Percentiles rank a stretch among this genome's conserved stretches.
Conservation (phyloP, 1,284 basidiomycete genomes). For the Heterobasidion parviporum region DNA sequence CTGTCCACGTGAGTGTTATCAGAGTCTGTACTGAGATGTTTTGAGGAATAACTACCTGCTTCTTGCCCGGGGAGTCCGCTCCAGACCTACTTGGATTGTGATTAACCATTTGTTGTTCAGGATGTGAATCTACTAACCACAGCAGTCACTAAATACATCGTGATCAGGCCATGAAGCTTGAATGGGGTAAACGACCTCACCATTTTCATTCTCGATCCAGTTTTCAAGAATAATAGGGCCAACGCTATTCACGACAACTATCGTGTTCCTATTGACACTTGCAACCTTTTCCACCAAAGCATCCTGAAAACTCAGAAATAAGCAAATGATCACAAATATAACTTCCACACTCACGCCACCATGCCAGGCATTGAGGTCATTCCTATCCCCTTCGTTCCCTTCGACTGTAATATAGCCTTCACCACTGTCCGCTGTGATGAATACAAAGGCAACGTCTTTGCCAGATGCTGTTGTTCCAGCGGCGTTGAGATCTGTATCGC, state of each 20-base stretch:
- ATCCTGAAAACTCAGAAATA: constrained; percentile 28
- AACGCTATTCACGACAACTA: constrained; percentile 72
- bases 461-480: constrained; percentile 39
- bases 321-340: not conserved
- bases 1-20: constrained; percentile 23
- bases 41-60: constrained; percentile 32
- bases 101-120: not conserved
- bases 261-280: constrained; percentile 51
- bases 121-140: constrained; percentile 25
- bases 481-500: constrained; percentile 44
- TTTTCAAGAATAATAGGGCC: constrained; percentile 59
- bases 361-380: constrained; percentile 68
- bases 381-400: constrained; percentile 63
- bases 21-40: not conserved
- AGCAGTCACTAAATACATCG: constrained; percentile 35
- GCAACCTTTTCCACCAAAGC: constrained; percentile 46
- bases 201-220: constrained; percentile 58
- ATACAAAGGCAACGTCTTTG: constrained; percentile 55
- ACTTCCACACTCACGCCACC: constrained; percentile 26
- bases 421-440: constrained; percentile 46
- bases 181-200: constrained; percentile 26
- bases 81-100: constrained; percentile 29
- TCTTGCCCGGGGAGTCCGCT: constrained; percentile 65
- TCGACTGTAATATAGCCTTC: constrained; percentile 51
- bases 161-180: not conserved